Evolutionary conservation across 768 basidiomycete genomes (phyloP).

Genomic region (Porphyrellus cyaneotinctus): DNA sequence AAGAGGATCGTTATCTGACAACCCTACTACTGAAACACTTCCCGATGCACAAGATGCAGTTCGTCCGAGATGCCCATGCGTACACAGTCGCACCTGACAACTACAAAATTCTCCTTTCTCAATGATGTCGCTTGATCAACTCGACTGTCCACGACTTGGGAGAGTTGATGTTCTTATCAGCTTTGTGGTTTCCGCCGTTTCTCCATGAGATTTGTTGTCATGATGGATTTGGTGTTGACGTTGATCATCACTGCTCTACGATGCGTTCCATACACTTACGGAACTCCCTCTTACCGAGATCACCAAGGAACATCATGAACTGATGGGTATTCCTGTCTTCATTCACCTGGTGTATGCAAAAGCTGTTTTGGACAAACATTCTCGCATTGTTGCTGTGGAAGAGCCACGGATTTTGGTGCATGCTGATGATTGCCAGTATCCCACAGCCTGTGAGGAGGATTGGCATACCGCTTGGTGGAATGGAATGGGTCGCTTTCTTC

Average conservation of each 20-base stretch:
- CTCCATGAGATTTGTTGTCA: conserved; percentile 97
- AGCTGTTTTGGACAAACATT: not conserved
- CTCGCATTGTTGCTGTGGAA: not conserved
- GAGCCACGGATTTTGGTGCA: not conserved
- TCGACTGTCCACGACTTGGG: conserved; percentile 97
- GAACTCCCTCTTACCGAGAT: too few species aligned
- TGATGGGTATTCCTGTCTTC: too few species aligned
- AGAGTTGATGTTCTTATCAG: conserved; percentile 86
- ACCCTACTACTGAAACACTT: conserved; percentile 96
- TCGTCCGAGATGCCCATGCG: conserved; percentile 91
- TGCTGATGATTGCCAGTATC: not conserved
- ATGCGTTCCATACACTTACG: too few species aligned
- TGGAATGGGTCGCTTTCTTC: not conserved
- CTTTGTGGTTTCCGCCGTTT: conserved; percentile 98
- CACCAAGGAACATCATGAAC: too few species aligned
- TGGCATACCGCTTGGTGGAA: not conserved
- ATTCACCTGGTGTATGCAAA: not conserved
- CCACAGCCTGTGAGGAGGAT: not conserved
- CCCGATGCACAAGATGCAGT: conserved; percentile 91
- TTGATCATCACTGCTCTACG: too few species aligned
- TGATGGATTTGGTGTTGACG: conserved; percentile 91
- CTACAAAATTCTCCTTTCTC: conserved; percentile 90
- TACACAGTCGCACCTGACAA: conserved; percentile 94
- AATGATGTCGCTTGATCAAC: conserved; percentile 99
- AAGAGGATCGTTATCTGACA: conserved; percentile 98